These are phyloP conservation scores for Phalaenopsis equestris DNA, from an alignment of 106 monocot genomes.

Conservation along the genomic window DNA sequence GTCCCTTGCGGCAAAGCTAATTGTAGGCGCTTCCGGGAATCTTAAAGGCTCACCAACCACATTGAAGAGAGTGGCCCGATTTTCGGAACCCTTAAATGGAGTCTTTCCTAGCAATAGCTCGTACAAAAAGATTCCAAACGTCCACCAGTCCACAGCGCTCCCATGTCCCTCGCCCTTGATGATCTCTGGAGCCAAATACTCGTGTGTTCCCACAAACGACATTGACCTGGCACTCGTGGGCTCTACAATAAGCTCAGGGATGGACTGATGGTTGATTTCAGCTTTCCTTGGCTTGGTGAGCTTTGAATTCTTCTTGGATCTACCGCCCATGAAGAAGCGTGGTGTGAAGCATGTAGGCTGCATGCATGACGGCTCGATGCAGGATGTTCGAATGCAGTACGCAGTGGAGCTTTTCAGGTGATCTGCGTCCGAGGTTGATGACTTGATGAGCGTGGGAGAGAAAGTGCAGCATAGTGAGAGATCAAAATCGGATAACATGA, in stretches of 20 bases:
- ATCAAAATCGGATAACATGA: constrained; percentile 8
- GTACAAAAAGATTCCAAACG: not conserved
- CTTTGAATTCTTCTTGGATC: not conserved
- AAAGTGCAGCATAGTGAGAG: constrained; percentile 6
- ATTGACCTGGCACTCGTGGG: constrained; percentile 3
- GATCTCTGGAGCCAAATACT: constrained; percentile 3
- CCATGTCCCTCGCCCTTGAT: constrained; percentile 7
- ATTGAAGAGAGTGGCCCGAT: constrained; percentile 2
- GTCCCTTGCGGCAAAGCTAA: not conserved
- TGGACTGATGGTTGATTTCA: not conserved
- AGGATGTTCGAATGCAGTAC: not conserved
- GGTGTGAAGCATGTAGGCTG: constrained; percentile 4
- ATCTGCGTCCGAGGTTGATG: not conserved
- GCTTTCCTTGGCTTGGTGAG: too few species aligned
- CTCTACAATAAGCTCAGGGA: constrained; percentile 1
- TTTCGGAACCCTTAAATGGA: constrained; percentile 1
- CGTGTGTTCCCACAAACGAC: constrained; percentile 6
- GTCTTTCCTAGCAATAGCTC: constrained; percentile 5
- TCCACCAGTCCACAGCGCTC: constrained; percentile 8
- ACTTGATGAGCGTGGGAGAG: constrained; percentile 4
- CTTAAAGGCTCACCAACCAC: not conserved
- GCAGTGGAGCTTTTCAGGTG: not conserved
- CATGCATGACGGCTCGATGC: constrained; percentile 5
- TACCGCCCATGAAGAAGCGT: not conserved
- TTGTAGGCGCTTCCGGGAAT: not conserved